Base-by-base conservation (phyloP, 2,329 filamentous ascomycete species). In the Talaromyces marneffei region DNA sequence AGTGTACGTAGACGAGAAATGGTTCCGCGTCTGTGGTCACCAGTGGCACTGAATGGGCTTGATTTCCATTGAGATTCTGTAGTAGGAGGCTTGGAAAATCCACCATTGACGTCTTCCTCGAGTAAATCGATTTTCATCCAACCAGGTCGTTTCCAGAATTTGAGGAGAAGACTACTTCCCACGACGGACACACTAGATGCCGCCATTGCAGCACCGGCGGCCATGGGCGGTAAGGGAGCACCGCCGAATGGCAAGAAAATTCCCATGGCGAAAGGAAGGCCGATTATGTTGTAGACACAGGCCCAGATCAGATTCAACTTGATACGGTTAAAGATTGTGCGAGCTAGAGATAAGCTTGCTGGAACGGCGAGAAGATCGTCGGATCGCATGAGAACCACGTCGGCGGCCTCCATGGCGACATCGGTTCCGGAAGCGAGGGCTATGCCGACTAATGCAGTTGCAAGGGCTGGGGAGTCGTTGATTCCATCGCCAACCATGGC, bases 401-500 rank as follows among this genome's bases (percentile, higher is more conserved):
- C 92, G 0, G 94, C 94, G 0, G 94, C 94, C 78, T 97, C 94
- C 86, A 99, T 96, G 55, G 94, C 94, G 1, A 99, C 93, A 72
- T 97, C 94, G 0, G 94, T 97, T 61, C 94, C 94, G 7, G 88
- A 92, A 4, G 91, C 85, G 75, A 99, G 91, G 62, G 92, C 92
- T 67, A 99, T 96, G 65, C 94, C 94, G 29, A 97, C 87, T 67
- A 96, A 87, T 10, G 94, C 92, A 0, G 92, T 96, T 0, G 92
- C 94, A 10, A 99, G 85, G 0, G 94, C 94, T 0, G 94, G 94
- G 0, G 92, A 96, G 78, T 99, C 94, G 76, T 99, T 99, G 83
- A 99, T 97, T 44, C 94, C 94, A 74, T 99, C 94, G 57, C 94
- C 92, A 14, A 97, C 92, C 94, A 99, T 99, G 67, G 91, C 94